A percentile compares a stretch with the other conserved stretches of the same genome.
Evolutionary conservation across 129 eudicot genomes (phyloP).

Genomic region (Flaveria robusta): DNA sequence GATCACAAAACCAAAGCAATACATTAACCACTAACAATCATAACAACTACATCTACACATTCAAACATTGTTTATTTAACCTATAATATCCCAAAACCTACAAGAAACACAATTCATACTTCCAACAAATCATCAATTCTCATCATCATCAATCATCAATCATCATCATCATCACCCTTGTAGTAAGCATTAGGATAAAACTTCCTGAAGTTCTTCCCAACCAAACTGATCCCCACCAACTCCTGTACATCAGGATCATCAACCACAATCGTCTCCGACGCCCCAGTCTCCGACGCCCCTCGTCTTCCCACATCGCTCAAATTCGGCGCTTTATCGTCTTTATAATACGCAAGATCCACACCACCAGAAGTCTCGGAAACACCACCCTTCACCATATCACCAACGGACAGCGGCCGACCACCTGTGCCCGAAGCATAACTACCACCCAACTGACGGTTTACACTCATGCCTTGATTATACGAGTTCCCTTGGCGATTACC

Average conservation of each 20-base stretch:
- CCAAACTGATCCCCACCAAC: constrained; percentile 36
- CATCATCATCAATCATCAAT: too few species aligned
- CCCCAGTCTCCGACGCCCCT: constrained; percentile 14
- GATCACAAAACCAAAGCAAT: too few species aligned
- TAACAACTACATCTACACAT: too few species aligned
- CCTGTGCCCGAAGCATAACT: neutral
- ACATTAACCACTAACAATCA: too few species aligned
- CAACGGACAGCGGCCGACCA: constrained; percentile 13
- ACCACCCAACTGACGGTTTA: neutral
- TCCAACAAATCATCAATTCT: too few species aligned
- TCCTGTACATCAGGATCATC: constrained; percentile 19
- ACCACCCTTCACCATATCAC: constrained; percentile 5
- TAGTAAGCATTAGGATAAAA: constrained; percentile 27
- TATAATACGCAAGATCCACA: neutral
- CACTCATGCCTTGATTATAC: neutral
- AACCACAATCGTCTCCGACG: neutral
- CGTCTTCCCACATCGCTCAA: constrained; percentile 8
- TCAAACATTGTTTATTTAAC: too few species aligned
- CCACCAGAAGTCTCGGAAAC: constrained; percentile 16
- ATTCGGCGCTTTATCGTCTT: constrained; percentile 1
- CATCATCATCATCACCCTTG: neutral
- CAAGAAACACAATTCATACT: too few species aligned
- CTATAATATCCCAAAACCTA: too few species aligned
- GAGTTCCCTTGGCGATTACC: constrained; percentile 11
- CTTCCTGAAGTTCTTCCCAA: constrained; percentile 25